Evolutionary conservation across 2,329 filamentous ascomycete genomes (phyloP), one percentile per base, ranked within the genome.

Genomic region (Nigrograna mackinnonii): DNA sequence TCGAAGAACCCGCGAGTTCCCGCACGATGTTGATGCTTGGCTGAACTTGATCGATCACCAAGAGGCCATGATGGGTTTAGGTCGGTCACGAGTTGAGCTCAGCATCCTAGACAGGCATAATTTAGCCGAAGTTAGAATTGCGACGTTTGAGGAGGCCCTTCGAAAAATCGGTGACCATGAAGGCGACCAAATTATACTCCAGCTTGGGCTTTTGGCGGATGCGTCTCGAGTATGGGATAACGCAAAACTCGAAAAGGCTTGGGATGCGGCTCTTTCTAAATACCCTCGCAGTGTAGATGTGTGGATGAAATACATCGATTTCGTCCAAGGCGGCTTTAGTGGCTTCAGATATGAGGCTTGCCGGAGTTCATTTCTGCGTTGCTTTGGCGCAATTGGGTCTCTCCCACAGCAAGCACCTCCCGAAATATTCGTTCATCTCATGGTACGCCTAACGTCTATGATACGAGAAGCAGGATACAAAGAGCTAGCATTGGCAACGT

Each of bases 11-110:
- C 83, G 86, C 41, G 74, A 85, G 1, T 66, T 81, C 17, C 89
- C 91, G 1, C 66, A 76, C 5, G 80, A 95, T 57, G 74, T 88
- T 16, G 72, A 83, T 31, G 77, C 83, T 14, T 97, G 92, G 92
- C 67, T 95, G 13, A 77, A 81, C 26, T 75, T 96, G n/a, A 86
- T 92, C 34, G 72, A 83, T 6, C 84, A 95, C 47, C 92, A 97
- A 68, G 83, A 90, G 47, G 66, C 69, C 2, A 74, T 95, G 41
- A 70, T 92, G 31, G 72, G 72, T 38, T 70, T 75, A 18, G 74
- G 75, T 19, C 69, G 75, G 17, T 68, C 47, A 1, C 32, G 61
- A 58, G 46, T 72, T 71, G 58, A 75, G 61, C 21, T 71, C 18
- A 84, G 82, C 0, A 71, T 74, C 20, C 80, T 84, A 3, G 87